Base-by-base conservation (phyloP, 2,329 filamentous ascomycete genomes). In the Apiospora hydei region DNA sequence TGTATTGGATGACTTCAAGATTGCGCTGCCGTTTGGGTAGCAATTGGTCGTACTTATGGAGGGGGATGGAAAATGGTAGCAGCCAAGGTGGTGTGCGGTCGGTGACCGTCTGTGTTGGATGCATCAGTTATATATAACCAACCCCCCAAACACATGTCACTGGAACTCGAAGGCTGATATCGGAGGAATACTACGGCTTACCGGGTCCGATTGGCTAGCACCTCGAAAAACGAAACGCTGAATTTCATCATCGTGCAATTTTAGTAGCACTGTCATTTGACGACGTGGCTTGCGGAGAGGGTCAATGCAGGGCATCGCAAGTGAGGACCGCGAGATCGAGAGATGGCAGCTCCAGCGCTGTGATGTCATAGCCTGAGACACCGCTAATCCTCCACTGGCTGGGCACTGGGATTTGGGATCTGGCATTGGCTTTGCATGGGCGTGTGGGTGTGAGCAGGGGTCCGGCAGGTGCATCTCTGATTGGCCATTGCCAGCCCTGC, bases 301-400 rank as follows among this genome's bases (percentile, higher is more conserved):
- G 30, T 13, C 30, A 61, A 61, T 61, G 53, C 53, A 61, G 18
- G 53, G 21, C 53, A 61, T 61, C 53, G 53, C 16, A 21, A 21
- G 53, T 18, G 53, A 61, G 18, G 34, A 64, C 18, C 30, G 34
- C 57, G 11, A 64, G 57, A 64, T 64, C 57, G 57, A 64, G 57
- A 64, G 30, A 41, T 41, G 34, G 34, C 57, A 41, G 57, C 18
- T 38, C 30, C 13, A 38, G 30, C 11, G 34, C 21, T 41, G 57
- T 64, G 57, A 64, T 64, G 57, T 64, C 57, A 64, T 64, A n/a
- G 10, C n/a, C 57, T n/a, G 18, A 64, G 57, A 64, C 57, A 64
- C 57, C 57, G 57, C 34, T 64, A 64, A 34, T 34, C 14, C 8
- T 41, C 57, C 44, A 14, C 41, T 43, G 41, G 41, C 41, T 11